Base-by-base conservation (phyloP, 495 filamentous ascomycete genomes). In the Bacidia gigantensis region DNA sequence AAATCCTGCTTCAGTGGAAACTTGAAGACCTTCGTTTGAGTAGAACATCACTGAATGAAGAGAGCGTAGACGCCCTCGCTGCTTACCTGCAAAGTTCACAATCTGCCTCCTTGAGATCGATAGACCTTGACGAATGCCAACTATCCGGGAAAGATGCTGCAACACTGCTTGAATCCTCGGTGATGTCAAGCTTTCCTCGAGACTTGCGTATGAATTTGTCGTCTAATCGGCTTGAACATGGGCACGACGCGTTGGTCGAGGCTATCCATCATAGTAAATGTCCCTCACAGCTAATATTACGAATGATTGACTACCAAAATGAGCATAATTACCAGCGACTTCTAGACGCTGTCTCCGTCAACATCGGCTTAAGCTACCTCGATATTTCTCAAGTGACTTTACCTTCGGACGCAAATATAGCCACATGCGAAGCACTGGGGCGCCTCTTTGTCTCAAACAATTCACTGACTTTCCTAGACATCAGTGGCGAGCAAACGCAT, bases 311-410 rank as follows among this genome's bases (percentile, higher is more conserved):
- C 60, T 95, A 86, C 62, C 73, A 81, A 51, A 77, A 83, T 54
- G 87, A 93, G 62, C 67, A 73, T 11, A 78, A 81, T 56, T 96
- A 92, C 62, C 77, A 83, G 12, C 47, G 46, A 14, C 71, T 98
- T 32, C 68, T 92, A 11, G 68, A 75, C 45, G 84, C 92, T 1
- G 64, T 96, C 46, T 75, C 79, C 1, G 66, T 70, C 21, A 94
- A 95, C 56, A 82, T 70, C 22, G 81, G 86, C 5, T 77, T 95
- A 50, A 70, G 73, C 35, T 82, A 78, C 50, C 69, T 98, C n/a
- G 89, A 93, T 66, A 81, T 98, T 51, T 89, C 86, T 9, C 87
- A 89, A 54, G 86, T 84, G 17, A 87, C 88, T 1, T 77, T 95
- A 3, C 87, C 89, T 0, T 83, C 82, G 38, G 83, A 89, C 51